Evolutionary conservation across 352 stramenopile species (phyloP), one percentile per base, ranked within the genome.

Genomic region (Pythium sukuiense): DNA sequence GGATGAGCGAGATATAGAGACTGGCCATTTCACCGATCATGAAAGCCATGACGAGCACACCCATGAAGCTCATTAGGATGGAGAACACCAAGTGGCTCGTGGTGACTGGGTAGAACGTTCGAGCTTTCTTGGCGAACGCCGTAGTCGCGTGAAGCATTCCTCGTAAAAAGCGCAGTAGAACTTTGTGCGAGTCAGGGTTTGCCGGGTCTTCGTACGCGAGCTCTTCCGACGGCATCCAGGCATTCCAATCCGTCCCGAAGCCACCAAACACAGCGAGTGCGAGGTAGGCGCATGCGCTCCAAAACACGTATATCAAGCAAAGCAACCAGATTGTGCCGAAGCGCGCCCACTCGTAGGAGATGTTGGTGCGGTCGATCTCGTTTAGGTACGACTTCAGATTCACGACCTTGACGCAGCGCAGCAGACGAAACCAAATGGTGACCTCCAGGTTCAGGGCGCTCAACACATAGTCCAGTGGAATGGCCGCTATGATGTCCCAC

Each of bases 21-120:
- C 74, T 86, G 2, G 83, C 80, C 37, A 88, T 80, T 43, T 91
- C 80, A 6, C 83, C 79, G 55, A 89, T 89, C 72, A 89, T 85
- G 65, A 89, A 91, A 2, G 77, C 79, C 76, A 87, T 88, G 1
- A 76, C 70, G 16, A 91, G 70, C 1, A 85, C 52, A 0, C 83
- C 77, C 4, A 72, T 39, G 55, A 89, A 89, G 59, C 77, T 88
- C 18, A 85, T 69, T 2, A 71, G n/a, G 55, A 87, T 79, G 13
- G 80, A 77, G 49, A 91, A 89, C 2, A 79, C 65, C 41, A 76
- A 67, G 11, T 80, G 67, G 1, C 27, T 57, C 24, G 72, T 79
- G 0, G 68, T 73, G 37, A 76, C 65, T 0, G 71, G 71, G 30
- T 70, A 63, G 13, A 75, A 68, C 29, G 71, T 78, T 9, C 54